Base-by-base conservation (phyloP, 805 yeast species). In the Starmerella vitae region DNA sequence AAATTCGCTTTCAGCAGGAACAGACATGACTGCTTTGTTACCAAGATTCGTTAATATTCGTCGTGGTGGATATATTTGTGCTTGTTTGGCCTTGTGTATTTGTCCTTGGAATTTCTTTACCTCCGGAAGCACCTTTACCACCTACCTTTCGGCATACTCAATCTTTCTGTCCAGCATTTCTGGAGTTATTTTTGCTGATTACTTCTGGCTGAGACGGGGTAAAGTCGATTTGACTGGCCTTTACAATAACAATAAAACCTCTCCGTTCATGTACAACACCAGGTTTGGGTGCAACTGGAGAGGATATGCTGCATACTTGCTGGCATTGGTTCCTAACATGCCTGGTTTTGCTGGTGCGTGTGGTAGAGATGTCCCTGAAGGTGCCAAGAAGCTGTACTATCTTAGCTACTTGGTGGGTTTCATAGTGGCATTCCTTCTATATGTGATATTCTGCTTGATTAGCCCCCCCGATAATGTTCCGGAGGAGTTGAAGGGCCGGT, bases 341-440 rank as follows among this genome's bases (percentile, higher is more conserved):
- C 79, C 79, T 17, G 95, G 95, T 1, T 84, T 84, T 51, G 88
- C 78, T 5, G 64, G 93, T 46, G 84, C 85, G 8, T 74, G 81
- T 19, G 81, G 77, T 29, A 70, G 75, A n/a, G 68, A 65, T 43
- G 93, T 83, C 13, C 93, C 94, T 21, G 62, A 64, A 34, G 93
- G 88, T 24, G 94, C 94, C 9, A 71, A 73, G 42, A 66, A 72
- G 41, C 72, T 84, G 33, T 84, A 80, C 63, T 63, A 76, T 44
- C 62, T 84, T 50, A 78, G 78, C 57, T 84, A 76, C 64, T 75
- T 84, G 48, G 68, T 78, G 43, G 94, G 95, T 1, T 82, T 78
- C 59, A 52, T 73, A 27, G 57, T 71, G 2, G 65, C 93, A 0
- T 70, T 70, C 41, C 31, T 66, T 3, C 63, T 76, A 4, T 78